A percentile compares a stretch with the other conserved stretches of the same genome.
phyloP scores from a whole-genome alignment of 1,284 basidiomycete species.

The Trametes polyzona region DNA sequence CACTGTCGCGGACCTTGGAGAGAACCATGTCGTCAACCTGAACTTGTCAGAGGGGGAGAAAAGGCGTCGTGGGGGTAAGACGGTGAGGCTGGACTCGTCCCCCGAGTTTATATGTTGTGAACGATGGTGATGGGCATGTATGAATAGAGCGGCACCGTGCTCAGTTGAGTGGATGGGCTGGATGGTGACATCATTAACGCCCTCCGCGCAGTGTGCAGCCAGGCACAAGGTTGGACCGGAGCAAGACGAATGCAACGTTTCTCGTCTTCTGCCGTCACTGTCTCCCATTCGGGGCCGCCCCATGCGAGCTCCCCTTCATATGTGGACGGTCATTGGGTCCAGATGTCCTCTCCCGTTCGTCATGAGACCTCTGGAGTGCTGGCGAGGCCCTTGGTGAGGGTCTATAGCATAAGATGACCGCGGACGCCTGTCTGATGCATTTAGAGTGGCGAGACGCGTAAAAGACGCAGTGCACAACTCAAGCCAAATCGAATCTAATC shows the following conservation, averaged over 20 bases:
- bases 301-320: not conserved
- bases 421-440: not conserved
- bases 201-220: constrained; percentile 2
- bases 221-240: constrained; percentile 7
- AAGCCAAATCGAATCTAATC: not conserved
- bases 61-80: not conserved
- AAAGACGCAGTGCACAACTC: not conserved
- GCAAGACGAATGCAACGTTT: constrained; percentile 11
- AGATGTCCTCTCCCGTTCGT: not conserved
- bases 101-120: constrained; percentile 13
- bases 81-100: too few relatives aligned
- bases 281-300: constrained; percentile 1
- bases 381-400: not conserved
- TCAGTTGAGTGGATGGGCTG: not conserved
- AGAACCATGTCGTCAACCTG: constrained; percentile 48
- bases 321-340: not conserved
- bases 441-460: not conserved
- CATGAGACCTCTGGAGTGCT: not conserved
- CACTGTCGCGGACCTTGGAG: constrained; percentile 46
- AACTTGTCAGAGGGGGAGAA: not conserved
- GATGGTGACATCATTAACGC: constrained; percentile 19
- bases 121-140: not conserved
- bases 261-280: constrained; percentile 8
- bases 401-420: not conserved
- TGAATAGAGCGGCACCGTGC: constrained; percentile 7